A percentile compares a stretch with the other conserved stretches of the same genome.
phyloP scores from a whole-genome alignment of 139 green algal species.

The Monoraphidium neglectum region DNA sequence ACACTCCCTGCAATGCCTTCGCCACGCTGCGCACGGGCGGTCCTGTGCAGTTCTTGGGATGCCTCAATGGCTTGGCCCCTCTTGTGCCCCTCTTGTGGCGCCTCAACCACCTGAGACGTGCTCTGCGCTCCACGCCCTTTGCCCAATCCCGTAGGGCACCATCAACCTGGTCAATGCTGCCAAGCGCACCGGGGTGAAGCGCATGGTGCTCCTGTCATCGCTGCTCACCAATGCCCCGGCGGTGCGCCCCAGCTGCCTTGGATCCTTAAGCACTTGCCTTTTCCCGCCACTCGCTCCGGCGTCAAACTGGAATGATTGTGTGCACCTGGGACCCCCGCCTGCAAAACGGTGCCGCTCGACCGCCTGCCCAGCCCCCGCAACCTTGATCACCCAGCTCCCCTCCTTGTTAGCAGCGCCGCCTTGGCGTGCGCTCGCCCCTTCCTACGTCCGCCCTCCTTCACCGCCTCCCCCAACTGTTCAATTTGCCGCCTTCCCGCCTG shows the following conservation, averaged over 20 bases:
- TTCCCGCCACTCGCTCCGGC: too few relatives aligned
- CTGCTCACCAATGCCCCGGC: conserved; percentile 65
- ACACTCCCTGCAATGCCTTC: neutral
- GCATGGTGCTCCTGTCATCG: conserved; percentile 59
- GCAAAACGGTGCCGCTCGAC: too few relatives aligned
- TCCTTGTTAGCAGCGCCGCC: too few relatives aligned
- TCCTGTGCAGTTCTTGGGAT: neutral
- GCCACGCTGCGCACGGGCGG: neutral
- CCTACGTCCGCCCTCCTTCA: too few relatives aligned
- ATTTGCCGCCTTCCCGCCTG: too few relatives aligned
- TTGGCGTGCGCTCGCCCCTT: too few relatives aligned
- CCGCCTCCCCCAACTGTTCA: too few relatives aligned
- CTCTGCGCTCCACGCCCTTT: neutral
- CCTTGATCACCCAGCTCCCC: too few relatives aligned
- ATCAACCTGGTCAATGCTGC: conserved; percentile 67
- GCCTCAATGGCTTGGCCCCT: neutral
- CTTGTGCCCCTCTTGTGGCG: neutral
- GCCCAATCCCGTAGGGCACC: conserved; percentile 46
- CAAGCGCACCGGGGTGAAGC: conserved; percentile 39
- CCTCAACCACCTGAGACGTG: neutral
- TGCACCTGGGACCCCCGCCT: too few relatives aligned
- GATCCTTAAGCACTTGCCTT: too few relatives aligned
- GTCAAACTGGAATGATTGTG: too few relatives aligned
- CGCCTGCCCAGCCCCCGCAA: too few relatives aligned
- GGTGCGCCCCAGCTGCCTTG: conserved; percentile 29